A percentile compares a stretch with the other conserved stretches of the same genome.
phyloP scores from a whole-genome alignment of 495 filamentous ascomycete species.

The Thermothielavioides terrestris region DNA sequence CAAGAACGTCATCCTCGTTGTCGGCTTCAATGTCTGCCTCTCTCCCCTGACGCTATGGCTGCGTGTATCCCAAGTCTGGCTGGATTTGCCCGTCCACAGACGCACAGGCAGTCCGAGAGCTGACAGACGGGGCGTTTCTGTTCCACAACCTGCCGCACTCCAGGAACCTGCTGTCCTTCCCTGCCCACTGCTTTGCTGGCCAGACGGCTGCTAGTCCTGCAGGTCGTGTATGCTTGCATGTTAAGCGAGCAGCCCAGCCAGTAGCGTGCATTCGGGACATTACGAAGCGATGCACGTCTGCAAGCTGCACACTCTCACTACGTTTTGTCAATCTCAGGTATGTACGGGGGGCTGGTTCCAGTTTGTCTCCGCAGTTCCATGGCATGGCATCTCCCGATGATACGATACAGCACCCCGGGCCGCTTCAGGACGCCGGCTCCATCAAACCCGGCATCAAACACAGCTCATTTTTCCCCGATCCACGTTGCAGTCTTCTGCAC shows the following conservation, averaged over 20 bases:
- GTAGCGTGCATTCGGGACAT: conserved; percentile 15
- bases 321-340: background rate
- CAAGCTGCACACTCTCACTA: conserved; percentile 6
- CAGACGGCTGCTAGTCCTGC: conserved; percentile 4
- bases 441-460: background rate
- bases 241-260: conserved; percentile 5
- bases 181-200: no score
- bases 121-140: background rate
- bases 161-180: conserved; percentile 1
- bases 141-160: conserved; percentile 4
- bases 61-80: no score
- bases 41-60: no score
- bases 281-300: conserved; percentile 6
- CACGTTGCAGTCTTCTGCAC: background rate
- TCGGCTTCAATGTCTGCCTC: no score
- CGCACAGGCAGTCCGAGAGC: background rate
- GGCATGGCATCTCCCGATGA: background rate
- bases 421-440: background rate
- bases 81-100: background rate
- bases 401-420: no score
- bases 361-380: background rate
- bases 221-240: conserved; percentile 11
- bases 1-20: no score
- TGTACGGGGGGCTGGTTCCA: background rate
- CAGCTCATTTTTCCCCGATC: background rate